These are phyloP conservation scores for Candida glucosophila DNA, from an alignment of 1,139 yeast genomes.

Conservation along the genomic window DNA sequence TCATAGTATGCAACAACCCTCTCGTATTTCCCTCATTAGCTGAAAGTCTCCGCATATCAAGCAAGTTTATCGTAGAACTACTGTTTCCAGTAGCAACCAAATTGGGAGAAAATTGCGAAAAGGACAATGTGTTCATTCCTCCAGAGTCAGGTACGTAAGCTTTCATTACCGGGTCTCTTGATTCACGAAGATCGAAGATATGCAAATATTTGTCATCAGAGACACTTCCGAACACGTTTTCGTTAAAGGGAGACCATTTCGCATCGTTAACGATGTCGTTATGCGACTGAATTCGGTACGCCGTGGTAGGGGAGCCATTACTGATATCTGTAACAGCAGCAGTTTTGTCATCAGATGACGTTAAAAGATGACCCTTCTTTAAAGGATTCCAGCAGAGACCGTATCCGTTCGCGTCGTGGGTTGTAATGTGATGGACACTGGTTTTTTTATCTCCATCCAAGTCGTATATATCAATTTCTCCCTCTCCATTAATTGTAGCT, in stretches of 20 bases:
- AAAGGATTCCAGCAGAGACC: slow-evolving; percentile 60
- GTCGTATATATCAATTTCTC: slow-evolving; percentile 64
- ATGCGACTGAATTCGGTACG: slow-evolving; percentile 29
- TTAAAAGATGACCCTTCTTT: slow-evolving; percentile 40
- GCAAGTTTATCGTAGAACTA: slow-evolving; percentile 54
- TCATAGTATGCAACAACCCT: slow-evolving; percentile 53
- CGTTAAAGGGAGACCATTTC: slow-evolving; percentile 54
- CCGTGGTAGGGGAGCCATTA: slow-evolving; percentile 5
- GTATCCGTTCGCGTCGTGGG: slow-evolving; percentile 61
- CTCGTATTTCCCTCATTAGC: slow-evolving; percentile 10
- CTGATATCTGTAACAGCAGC: slow-evolving; percentile 53
- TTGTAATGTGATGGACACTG: slow-evolving; percentile 27
- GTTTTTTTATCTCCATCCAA: slow-evolving; percentile 17
- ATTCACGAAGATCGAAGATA: slow-evolving; percentile 34
- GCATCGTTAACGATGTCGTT: slow-evolving; percentile 63
- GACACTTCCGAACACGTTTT: slow-evolving; percentile 53
- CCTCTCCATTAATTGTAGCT: slow-evolving; percentile 73
- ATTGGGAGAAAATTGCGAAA: slow-evolving; percentile 52
- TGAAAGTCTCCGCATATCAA: slow-evolving; percentile 47
- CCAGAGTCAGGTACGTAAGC: slow-evolving; percentile 26
- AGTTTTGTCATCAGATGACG: slow-evolving; percentile 58
- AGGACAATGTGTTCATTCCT: slow-evolving; percentile 55
- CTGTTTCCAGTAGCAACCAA: slow-evolving; percentile 62
- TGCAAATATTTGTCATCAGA: slow-evolving; percentile 52
- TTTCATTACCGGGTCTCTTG: slow-evolving; percentile 15